These are phyloP conservation scores for Clonostachys rosea DNA, from an alignment of 2,329 filamentous ascomycete species.

Conservation along the genomic window DNA sequence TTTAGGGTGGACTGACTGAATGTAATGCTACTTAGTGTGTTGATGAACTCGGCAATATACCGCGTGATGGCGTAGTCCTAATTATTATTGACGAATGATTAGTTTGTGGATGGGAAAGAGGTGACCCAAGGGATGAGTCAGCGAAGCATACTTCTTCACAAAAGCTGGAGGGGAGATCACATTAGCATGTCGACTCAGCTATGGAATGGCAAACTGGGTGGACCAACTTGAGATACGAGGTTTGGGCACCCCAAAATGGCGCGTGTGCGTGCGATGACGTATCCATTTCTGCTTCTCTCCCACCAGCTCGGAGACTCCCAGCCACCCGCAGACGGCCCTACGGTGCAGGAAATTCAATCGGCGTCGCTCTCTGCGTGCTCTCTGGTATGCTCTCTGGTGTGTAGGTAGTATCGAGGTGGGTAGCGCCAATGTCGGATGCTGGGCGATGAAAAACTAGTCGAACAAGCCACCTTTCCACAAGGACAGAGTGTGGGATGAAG, in stretches of 20 bases:
- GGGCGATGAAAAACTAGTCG: too few relatives aligned
- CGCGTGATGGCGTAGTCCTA: constrained; percentile 33
- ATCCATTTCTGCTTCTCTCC: too few relatives aligned
- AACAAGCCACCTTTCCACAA: too few relatives aligned
- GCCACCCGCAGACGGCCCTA: too few relatives aligned
- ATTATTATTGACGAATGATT: background rate
- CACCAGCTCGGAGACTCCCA: too few relatives aligned
- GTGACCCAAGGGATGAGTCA: background rate
- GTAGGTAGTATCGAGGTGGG: too few relatives aligned
- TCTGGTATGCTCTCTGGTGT: too few relatives aligned
- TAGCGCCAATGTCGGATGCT: too few relatives aligned
- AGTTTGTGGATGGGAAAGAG: constrained; percentile 1
- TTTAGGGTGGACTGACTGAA: constrained; percentile 16
- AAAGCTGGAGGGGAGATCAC: background rate
- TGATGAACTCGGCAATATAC: constrained; percentile 38
- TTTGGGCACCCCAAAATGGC: constrained; percentile 21
- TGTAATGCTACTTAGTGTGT: constrained; percentile 32
- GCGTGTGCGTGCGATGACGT: background rate
- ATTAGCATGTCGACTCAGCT: background rate
- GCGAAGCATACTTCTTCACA: background rate
- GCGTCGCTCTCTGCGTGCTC: too few relatives aligned
- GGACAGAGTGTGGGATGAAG: too few relatives aligned
- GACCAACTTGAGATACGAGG: constrained; percentile 23
- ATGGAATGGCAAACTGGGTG: constrained; percentile 2
- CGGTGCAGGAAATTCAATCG: too few relatives aligned